Percentiles rank a stretch among this genome's conserved stretches.
These are phyloP conservation scores for Amauroascus verrucosus DNA, from an alignment of 2,329 filamentous ascomycete species.

Conservation along the genomic window DNA sequence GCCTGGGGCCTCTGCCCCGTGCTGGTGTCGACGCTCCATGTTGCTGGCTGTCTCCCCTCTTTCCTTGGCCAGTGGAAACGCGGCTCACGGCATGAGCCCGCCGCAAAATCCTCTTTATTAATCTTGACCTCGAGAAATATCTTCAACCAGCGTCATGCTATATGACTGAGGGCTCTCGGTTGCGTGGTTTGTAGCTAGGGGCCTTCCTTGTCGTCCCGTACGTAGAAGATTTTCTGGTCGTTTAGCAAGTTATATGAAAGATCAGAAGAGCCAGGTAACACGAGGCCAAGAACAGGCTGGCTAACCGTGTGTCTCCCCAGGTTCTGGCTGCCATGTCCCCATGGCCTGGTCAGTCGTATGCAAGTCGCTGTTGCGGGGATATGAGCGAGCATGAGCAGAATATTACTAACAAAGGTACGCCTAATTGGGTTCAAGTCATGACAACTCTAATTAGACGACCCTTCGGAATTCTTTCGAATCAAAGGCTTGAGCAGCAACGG, in stretches of 20 bases:
- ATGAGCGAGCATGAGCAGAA: constrained; percentile 51
- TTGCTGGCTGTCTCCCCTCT: neutral
- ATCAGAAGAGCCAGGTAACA: neutral
- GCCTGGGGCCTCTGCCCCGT: neutral
- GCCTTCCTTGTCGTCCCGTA: too few species aligned
- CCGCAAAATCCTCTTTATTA: too few species aligned
- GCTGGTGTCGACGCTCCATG: constrained; percentile 3
- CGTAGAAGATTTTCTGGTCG: too few species aligned
- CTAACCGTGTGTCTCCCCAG: neutral
- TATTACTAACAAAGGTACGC: constrained; percentile 7
- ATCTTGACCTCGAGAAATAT: neutral
- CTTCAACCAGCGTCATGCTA: neutral
- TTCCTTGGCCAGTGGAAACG: neutral
- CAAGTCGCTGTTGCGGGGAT: constrained; percentile 13
- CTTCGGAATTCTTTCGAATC: too few species aligned
- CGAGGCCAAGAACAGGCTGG: neutral
- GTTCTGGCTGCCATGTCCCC: neutral
- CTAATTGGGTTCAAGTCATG: neutral
- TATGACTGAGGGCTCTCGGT: neutral
- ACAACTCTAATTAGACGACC: neutral
- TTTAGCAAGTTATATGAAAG: neutral
- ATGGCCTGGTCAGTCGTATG: too few species aligned
- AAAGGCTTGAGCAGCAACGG: too few species aligned
- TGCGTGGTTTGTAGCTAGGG: too few species aligned
- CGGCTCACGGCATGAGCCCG: too few species aligned